These are phyloP conservation scores for Afroboletus lepidellus DNA, from an alignment of 1,284 basidiomycete genomes.

Conservation along the genomic window DNA sequence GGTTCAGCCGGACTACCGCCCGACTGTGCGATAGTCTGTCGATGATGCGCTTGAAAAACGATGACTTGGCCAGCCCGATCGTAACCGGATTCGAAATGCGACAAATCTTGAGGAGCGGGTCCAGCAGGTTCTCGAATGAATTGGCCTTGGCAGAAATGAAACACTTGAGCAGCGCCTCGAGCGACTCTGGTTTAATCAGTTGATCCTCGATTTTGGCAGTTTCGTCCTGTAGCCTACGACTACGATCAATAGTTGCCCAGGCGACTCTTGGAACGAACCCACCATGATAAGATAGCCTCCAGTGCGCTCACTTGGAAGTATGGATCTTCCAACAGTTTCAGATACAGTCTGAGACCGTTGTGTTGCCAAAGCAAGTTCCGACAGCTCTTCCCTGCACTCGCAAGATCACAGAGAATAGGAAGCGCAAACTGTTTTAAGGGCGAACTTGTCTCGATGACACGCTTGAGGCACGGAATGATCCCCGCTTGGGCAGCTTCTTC, in stretches of 20 bases:
- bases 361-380: conserved; percentile 87
- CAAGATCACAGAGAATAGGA: conserved; percentile 93
- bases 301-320: conserved; percentile 96
- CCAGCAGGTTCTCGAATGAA: conserved; percentile 93
- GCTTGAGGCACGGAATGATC: conserved; percentile 87
- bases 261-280: conserved; percentile 25
- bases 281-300: conserved; percentile 91
- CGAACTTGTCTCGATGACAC: conserved; percentile 83
- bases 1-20: conserved; percentile 86
- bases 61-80: conserved; percentile 74
- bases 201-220: conserved; percentile 91
- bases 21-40: conserved; percentile 82
- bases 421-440: conserved; percentile 96
- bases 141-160: conserved; percentile 88
- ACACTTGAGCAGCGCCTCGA: conserved; percentile 76
- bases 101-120: conserved; percentile 88
- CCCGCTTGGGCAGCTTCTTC: conserved; percentile 97
- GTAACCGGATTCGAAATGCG: conserved; percentile 78
- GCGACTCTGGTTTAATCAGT: conserved; percentile 65
- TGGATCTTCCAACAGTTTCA: conserved; percentile 84
- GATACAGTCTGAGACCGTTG: conserved; percentile 79
- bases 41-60: conserved; percentile 85
- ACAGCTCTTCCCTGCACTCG: conserved; percentile 90
- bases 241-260: conserved; percentile 5
- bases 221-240: conserved; percentile 86